Percentiles rank a stretch among this genome's conserved stretches.
Evolutionary conservation across 192 early-diverging fungal genomes (phyloP).

Genomic region (Physocladia obscura): DNA sequence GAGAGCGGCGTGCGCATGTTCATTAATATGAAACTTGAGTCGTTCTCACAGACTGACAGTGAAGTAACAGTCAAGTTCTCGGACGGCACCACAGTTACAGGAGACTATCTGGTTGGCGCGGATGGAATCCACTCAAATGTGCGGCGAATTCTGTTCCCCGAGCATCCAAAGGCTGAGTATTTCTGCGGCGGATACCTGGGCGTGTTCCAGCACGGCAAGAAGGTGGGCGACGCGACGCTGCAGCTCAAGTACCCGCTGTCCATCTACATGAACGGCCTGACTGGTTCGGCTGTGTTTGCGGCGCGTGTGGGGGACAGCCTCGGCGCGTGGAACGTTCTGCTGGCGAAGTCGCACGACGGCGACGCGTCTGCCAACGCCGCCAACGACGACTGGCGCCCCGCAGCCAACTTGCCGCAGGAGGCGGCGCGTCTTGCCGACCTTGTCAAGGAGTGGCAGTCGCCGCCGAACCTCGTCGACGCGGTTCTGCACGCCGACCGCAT

Average conservation of each 20-base stretch:
- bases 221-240: not conserved
- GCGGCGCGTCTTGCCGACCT: not conserved
- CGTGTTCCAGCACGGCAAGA: not conserved
- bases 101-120: not conserved
- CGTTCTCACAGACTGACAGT: not conserved
- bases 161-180: constrained; percentile 6
- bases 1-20: not conserved
- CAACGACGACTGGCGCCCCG: not conserved
- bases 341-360: not conserved
- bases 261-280: not conserved
- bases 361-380: not conserved
- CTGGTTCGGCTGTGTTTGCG: not conserved
- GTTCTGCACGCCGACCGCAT: not conserved
- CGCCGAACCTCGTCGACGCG: not conserved
- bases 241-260: not conserved
- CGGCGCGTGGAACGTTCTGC: not conserved
- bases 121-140: constrained; percentile 16
- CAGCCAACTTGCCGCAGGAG: not conserved
- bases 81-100: not conserved
- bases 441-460: not conserved
- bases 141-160: constrained; percentile 30
- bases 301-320: no score
- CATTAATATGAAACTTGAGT: not conserved
- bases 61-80: not conserved
- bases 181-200: not conserved